Conservation (phyloP, 2,329 filamentous ascomycete species). For the Penicillium sp. region DNA sequence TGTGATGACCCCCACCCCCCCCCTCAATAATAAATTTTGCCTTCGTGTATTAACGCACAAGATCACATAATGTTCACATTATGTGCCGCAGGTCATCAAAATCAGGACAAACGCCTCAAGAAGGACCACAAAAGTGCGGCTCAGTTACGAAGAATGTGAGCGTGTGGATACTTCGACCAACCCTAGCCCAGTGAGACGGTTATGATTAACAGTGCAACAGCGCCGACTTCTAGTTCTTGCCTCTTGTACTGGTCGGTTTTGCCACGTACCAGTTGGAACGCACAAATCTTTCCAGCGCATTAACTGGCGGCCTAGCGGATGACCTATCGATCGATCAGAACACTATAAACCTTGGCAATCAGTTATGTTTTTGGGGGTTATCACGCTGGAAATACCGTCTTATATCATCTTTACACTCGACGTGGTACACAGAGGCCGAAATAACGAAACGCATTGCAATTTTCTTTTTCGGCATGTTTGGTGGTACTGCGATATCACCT, state of each 20-base stretch:
- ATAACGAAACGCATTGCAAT: constrained; percentile 56
- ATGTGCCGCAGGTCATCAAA: not conserved
- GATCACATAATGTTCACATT: not conserved
- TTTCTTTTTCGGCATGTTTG: constrained; percentile 62
- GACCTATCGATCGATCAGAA: constrained; percentile 53
- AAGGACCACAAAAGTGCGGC: not conserved
- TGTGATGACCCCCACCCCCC: no score
- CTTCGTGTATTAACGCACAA: no score
- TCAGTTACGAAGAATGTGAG: not conserved
- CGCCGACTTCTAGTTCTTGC: not conserved
- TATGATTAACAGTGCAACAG: not conserved
- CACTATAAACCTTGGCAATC: constrained; percentile 60
- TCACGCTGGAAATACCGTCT: constrained; percentile 59
- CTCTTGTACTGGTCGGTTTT: constrained; percentile 29
- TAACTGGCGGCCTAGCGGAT: constrained; percentile 56
- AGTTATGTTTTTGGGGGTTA: constrained; percentile 60
- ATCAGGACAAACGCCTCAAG: not conserved
- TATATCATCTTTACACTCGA: constrained; percentile 57
- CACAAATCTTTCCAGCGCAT: constrained; percentile 59
- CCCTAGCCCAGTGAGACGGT: not conserved
- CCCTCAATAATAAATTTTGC: no score
- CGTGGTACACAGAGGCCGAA: constrained; percentile 57
- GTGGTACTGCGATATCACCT: constrained; percentile 57
- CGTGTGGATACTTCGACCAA: not conserved
- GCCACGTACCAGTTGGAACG: constrained; percentile 61